Evolutionary conservation across 495 filamentous ascomycete genomes (phyloP), one percentile per base, ranked within the genome.

Genomic region (Lasiosphaeria ovina): DNA sequence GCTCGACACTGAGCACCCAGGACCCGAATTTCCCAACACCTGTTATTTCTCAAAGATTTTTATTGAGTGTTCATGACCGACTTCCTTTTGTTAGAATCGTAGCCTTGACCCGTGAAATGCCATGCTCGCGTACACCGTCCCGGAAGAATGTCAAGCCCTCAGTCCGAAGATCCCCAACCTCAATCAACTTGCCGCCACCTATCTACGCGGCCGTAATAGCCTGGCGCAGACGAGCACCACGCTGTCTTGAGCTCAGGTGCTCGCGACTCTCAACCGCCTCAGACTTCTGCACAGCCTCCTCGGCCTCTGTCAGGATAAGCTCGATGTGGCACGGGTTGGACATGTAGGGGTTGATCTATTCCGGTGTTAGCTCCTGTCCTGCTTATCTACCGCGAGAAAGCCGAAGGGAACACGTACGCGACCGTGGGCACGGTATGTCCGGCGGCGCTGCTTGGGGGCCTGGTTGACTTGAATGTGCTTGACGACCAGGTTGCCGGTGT

Each of bases 391-490:
- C 33, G 63, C 51, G 57, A 63, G 32, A 31, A 36, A 5, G 44
- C 10, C 4, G 35, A 42, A 47, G 44, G 50, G 48, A 50, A 33
- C 66, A 89, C 94, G 72, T 96, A 98, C 94, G 85, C 93, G 90
- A 86, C 94, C 94, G 83, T 99, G 94, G 62, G 95, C 95, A 85
- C 94, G 92, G 87, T 98, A 99, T 71, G 94, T 99, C 72, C 94
- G 88, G 79, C 94, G 86, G 73, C 94, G 85, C 81, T 96, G 92
- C 87, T 97, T 97, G 71, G 94, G 94, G 62, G 94, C 94, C 83
- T 99, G 94, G 87, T 98, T 98, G 83, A 98, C 95, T 81, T 98
- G 94, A 81, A 99, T 98, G 85, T 96, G 94, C 89, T 96, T 95
- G 77, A 99, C 89, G 72, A 97, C 81, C 65, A 99, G 85, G 83